These are phyloP conservation scores for Claviceps africana DNA, from an alignment of 2,329 filamentous ascomycete species.

Conservation along the genomic window DNA sequence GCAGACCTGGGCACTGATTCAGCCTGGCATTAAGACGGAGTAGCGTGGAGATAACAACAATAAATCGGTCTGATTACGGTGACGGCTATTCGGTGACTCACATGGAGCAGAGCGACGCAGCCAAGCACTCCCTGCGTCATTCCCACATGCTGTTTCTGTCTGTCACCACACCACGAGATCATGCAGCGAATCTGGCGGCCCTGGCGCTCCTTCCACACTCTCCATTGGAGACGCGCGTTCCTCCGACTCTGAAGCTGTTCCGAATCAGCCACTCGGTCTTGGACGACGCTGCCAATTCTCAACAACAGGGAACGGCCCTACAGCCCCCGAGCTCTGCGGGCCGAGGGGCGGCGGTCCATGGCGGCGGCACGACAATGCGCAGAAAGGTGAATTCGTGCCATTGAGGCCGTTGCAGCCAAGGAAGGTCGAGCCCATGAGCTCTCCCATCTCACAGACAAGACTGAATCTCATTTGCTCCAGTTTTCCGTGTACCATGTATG, in stretches of 20 bases:
- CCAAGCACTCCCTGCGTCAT: neutral
- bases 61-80: neutral
- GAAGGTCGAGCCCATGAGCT: neutral
- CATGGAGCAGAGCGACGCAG: neutral
- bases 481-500: neutral
- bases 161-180: slow-evolving; percentile 2
- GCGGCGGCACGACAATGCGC: neutral
- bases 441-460: neutral
- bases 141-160: slow-evolving; percentile 3
- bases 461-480: neutral
- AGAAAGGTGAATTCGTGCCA: neutral
- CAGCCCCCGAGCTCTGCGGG: neutral
- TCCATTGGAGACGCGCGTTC: neutral
- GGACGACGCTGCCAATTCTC: neutral
- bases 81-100: neutral
- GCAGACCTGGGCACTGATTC: neutral
- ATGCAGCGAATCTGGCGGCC: neutral
- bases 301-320: neutral
- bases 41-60: neutral
- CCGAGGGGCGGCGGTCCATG: neutral
- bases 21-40: neutral
- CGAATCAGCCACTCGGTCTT: neutral
- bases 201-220: neutral
- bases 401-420: neutral
- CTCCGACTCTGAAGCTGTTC: neutral